Evolutionary conservation across 331 rosid genomes (phyloP).

Genomic region (Rhamnella rubrinervis): DNA sequence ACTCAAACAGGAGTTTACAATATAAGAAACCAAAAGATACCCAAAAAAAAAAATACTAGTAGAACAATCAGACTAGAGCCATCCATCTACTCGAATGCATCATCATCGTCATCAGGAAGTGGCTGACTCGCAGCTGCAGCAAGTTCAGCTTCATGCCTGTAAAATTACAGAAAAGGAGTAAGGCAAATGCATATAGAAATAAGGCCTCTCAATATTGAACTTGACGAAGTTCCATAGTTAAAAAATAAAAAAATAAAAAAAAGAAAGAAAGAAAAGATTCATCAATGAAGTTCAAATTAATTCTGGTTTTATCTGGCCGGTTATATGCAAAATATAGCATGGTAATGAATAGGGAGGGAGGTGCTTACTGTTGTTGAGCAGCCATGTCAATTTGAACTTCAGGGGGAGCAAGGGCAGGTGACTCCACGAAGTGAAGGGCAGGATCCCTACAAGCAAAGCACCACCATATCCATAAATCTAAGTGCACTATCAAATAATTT

Average conservation of each 20-base stretch:
- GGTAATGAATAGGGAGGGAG: too few relatives aligned
- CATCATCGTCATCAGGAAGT: slow-evolving; percentile 71
- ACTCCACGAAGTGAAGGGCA: slow-evolving; percentile 62
- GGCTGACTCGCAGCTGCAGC: slow-evolving; percentile 48
- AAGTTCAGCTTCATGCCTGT: slow-evolving; percentile 61
- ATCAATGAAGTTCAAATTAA: too few relatives aligned
- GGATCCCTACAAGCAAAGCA: slow-evolving; percentile 39
- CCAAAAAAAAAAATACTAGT: too few relatives aligned
- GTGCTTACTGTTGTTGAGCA: slow-evolving; percentile 47
- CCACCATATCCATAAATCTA: not conserved
- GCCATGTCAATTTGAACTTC: slow-evolving; percentile 52
- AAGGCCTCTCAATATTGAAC: not conserved
- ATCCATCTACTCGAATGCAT: slow-evolving; percentile 29
- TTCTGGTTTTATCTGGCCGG: too few relatives aligned
- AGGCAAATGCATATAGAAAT: not conserved
- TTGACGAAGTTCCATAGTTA: too few relatives aligned
- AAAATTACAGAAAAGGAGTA: not conserved
- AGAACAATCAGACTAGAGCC: too few relatives aligned
- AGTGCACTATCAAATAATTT: not conserved
- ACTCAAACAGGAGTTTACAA: too few relatives aligned
- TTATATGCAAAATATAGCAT: too few relatives aligned
- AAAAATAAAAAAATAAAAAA: too few relatives aligned
- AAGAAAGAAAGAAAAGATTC: too few relatives aligned
- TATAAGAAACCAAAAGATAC: too few relatives aligned
- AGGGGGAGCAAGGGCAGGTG: slow-evolving; percentile 82